Evolutionary conservation across 305 asterid species (phyloP).

Genomic region (Rubia peregrina): DNA sequence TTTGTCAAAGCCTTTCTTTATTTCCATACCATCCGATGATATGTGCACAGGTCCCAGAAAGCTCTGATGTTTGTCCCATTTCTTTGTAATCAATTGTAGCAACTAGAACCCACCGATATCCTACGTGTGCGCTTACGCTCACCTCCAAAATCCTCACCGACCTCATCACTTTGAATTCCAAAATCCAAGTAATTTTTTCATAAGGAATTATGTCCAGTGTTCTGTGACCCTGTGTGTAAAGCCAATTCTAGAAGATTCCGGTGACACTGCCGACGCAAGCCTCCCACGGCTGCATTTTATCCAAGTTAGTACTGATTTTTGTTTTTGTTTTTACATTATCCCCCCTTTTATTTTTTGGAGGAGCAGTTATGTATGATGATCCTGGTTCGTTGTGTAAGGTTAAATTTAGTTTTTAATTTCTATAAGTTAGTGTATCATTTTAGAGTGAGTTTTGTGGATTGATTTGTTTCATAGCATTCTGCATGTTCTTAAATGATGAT

Average conservation of each 20-base stretch:
- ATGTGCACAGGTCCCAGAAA: neutral
- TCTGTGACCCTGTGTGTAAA: neutral
- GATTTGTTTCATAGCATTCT: neutral
- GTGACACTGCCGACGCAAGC: neutral
- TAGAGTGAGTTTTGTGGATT: neutral
- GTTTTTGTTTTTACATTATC: neutral
- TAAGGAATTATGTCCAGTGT: neutral
- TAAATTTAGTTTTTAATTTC: neutral
- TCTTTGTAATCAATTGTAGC: neutral
- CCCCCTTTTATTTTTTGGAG: neutral
- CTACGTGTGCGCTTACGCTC: too few relatives aligned
- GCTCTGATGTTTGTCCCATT: neutral
- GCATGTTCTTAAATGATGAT: neutral
- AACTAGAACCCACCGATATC: neutral
- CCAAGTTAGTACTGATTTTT: neutral
- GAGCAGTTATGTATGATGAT: conserved; percentile 9
- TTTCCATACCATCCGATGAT: neutral
- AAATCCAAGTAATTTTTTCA: neutral
- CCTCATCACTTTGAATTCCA: neutral
- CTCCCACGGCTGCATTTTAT: neutral
- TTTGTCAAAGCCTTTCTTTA: neutral
- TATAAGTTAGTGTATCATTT: neutral
- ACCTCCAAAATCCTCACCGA: conserved; percentile 2
- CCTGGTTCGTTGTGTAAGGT: neutral
- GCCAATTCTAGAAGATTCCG: neutral